Conservation (phyloP, 306 rosid genomes). For the Cicer judaicum region DNA sequence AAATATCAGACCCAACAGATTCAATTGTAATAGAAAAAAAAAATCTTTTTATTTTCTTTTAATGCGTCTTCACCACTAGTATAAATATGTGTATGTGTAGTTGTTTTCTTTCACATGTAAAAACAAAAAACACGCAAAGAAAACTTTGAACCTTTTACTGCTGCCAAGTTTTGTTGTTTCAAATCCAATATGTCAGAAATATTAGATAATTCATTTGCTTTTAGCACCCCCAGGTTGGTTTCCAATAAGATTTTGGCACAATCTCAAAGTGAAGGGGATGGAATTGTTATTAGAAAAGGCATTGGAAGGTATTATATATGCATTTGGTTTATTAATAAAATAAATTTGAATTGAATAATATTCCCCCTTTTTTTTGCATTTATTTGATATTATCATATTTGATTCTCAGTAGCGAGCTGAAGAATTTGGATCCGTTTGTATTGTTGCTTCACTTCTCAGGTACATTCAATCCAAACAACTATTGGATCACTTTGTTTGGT, state of each 20-base stretch:
- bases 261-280: conserved; percentile 59
- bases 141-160: conserved; percentile 24
- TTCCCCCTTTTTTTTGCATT: background rate
- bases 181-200: conserved; percentile 33
- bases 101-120: background rate
- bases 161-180: background rate
- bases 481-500: background rate
- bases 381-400: background rate
- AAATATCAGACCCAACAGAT: conserved; percentile 40
- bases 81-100: background rate
- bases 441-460: conserved; percentile 61
- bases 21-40: background rate
- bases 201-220: conserved; percentile 37
- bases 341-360: background rate
- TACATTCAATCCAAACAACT: background rate
- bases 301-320: conserved; percentile 49
- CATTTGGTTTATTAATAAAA: background rate
- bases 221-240: conserved; percentile 60
- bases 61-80: conserved; percentile 16
- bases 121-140: background rate
- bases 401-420: conserved; percentile 49
- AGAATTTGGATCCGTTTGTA: conserved; percentile 56
- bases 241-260: conserved; percentile 49
- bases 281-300: conserved; percentile 58
- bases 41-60: background rate